Evolutionary conservation across 2,329 filamentous ascomycete species (phyloP).

Genomic region (Grosmannia penicillata): DNA sequence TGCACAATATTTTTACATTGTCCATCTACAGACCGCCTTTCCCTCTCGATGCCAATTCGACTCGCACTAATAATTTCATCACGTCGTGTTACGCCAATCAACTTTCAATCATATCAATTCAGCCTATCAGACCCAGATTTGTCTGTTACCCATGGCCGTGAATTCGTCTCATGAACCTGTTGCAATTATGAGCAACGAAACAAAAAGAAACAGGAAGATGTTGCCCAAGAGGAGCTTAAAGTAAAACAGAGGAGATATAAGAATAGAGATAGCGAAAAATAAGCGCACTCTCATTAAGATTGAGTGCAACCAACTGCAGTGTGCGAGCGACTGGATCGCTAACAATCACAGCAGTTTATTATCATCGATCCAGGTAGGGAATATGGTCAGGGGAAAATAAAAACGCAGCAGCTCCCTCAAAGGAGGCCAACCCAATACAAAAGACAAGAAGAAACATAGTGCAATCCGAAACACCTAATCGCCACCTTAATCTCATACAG

Average conservation of each 20-base stretch:
- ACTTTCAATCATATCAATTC: slow-evolving; percentile 6
- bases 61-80: no score
- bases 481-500: background rate
- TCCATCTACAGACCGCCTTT: no score
- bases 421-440: background rate
- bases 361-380: no score
- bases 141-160: slow-evolving; percentile 10
- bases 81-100: background rate
- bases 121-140: slow-evolving; percentile 7
- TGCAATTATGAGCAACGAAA: slow-evolving; percentile 1
- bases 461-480: no score
- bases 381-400: background rate
- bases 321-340: no score
- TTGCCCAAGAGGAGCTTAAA: background rate
- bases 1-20: no score
- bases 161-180: slow-evolving; percentile 10
- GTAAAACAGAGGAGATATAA: background rate
- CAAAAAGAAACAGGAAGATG: background rate
- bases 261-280: background rate
- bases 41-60: no score
- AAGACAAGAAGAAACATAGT: no score
- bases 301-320: no score
- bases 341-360: no score
- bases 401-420: background rate
- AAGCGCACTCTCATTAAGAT: no score